Base-by-base conservation (phyloP, 805 yeast species). In the Kluyveromyces nonfermentans region DNA sequence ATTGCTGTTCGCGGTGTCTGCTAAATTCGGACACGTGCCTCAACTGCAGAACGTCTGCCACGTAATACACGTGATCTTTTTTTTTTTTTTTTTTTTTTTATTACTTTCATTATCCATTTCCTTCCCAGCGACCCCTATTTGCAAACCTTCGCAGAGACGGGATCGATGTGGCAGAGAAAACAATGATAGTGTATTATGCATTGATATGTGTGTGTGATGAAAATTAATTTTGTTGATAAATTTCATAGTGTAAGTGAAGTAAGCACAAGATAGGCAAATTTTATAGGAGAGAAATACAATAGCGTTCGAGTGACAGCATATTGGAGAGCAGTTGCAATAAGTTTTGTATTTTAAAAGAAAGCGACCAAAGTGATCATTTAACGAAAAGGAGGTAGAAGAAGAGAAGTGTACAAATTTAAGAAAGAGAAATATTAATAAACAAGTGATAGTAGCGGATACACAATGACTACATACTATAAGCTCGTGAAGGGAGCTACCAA, bases 401-500 rank as follows among this genome's bases (percentile, higher is more conserved):
- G 19, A 18, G 33, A 17, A 25, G 21, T 18, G 19, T 31, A 28
- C 17, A 20, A 25, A 19, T 7, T 37, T n/a, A 7, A 22, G 16
- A 37, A 16, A n/a, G 14, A 37, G 32, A 21, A 17, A 14, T 34
- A n/a, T n/a, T n/a, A 6, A 4, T 25, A 25, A 25, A 2, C 30
- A 25, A 6, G 30, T 4, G 30, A 6, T 3, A 4, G n/a, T 4
- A 33, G 35, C n/a, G 17, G n/a, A 7, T 9, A 6, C 20, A 35
- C 16, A 7, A 77, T 78, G 84, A 76, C 82, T 2, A 77, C 84
- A 1, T 80, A 78, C 57, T 82, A 80, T 49, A 84, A 83, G 64
- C 70, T 82, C 46, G 93, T 84, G 50, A 85, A 84, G 68, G 79
- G 86, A 38, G 87, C 86, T 42, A 80, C 87, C 14, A 80, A 80